Percentiles rank a stretch among this genome's conserved stretches.
phyloP scores from a whole-genome alignment of 352 stramenopile species.

The Pythium scleroteichum region DNA sequence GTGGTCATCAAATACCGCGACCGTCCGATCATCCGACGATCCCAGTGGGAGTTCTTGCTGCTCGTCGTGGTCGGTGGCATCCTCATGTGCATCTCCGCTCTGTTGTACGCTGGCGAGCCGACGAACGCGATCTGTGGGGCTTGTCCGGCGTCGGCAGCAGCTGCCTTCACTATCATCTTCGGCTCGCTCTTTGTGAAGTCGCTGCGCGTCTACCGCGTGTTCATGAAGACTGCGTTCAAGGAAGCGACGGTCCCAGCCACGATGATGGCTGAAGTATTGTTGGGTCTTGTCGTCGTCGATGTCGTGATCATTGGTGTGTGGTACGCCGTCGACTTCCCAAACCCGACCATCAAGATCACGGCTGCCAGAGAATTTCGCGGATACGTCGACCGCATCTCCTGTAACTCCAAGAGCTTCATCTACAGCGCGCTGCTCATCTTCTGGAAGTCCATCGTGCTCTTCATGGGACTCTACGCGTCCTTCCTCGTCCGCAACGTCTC shows the following conservation, averaged over 20 bases:
- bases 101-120: conserved; percentile 29
- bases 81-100: conserved; percentile 24
- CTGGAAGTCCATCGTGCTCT: conserved; percentile 38
- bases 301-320: conserved; percentile 30
- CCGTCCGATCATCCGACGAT: conserved; percentile 38
- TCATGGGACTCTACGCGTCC: conserved; percentile 29
- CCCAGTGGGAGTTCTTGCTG: conserved; percentile 37
- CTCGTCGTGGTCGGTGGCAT: conserved; percentile 34
- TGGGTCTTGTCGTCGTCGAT: conserved; percentile 25
- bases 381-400: conserved; percentile 23
- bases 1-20: conserved; percentile 35
- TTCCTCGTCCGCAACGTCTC: conserved; percentile 36
- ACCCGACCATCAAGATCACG: conserved; percentile 10
- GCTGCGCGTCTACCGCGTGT: conserved; percentile 42
- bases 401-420: conserved; percentile 33
- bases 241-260: conserved; percentile 20
- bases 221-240: conserved; percentile 34
- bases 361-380: conserved; percentile 18
- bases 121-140: conserved; percentile 22
- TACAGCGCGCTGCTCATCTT: conserved; percentile 38
- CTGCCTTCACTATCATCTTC: conserved; percentile 37
- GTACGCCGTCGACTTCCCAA: conserved; percentile 30
- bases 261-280: conserved; percentile 29
- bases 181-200: conserved; percentile 37
- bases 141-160: conserved; percentile 25